Evolutionary conservation across 768 basidiomycete species (phyloP).

Genomic region (Mycena epipterygia): DNA sequence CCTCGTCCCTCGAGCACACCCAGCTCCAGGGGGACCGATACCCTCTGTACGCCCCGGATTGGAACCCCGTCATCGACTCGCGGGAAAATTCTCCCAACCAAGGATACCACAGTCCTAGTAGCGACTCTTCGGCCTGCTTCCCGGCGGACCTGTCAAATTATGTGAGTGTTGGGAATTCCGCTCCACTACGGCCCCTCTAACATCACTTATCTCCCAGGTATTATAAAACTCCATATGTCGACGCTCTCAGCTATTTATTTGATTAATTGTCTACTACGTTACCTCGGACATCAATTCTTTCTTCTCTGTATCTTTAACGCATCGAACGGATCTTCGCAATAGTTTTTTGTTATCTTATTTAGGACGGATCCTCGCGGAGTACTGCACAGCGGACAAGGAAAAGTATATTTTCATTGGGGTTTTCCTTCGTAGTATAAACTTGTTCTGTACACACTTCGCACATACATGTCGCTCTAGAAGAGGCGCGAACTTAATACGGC

Average conservation of each 20-base stretch:
- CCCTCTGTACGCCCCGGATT: constrained; percentile 18
- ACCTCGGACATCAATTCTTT: not conserved
- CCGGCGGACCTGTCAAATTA: constrained; percentile 49
- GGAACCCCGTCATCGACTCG: constrained; percentile 2
- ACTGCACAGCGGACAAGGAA: not conserved
- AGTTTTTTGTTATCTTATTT: constrained; percentile 6
- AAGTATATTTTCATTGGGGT: constrained; percentile 18
- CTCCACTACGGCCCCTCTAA: constrained; percentile 27
- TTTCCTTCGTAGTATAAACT: constrained; percentile 16
- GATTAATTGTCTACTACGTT: constrained; percentile 34
- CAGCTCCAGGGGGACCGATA: constrained; percentile 14
- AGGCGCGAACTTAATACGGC: constrained; percentile 68
- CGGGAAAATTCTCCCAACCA: constrained; percentile 30
- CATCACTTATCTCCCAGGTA: constrained; percentile 24
- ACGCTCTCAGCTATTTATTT: constrained; percentile 14
- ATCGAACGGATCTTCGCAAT: not conserved
- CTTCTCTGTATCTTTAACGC: not conserved
- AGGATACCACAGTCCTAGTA: constrained; percentile 30
- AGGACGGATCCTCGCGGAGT: not conserved
- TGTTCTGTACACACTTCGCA: constrained; percentile 9
- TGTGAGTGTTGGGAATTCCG: constrained; percentile 42
- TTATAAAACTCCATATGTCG: constrained; percentile 21
- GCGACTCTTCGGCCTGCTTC: constrained; percentile 44
- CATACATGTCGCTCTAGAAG: constrained; percentile 46
- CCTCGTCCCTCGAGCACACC: constrained; percentile 1